These are phyloP conservation scores for Posidonia australis DNA, from an alignment of 106 monocot genomes.

Conservation along the genomic window DNA sequence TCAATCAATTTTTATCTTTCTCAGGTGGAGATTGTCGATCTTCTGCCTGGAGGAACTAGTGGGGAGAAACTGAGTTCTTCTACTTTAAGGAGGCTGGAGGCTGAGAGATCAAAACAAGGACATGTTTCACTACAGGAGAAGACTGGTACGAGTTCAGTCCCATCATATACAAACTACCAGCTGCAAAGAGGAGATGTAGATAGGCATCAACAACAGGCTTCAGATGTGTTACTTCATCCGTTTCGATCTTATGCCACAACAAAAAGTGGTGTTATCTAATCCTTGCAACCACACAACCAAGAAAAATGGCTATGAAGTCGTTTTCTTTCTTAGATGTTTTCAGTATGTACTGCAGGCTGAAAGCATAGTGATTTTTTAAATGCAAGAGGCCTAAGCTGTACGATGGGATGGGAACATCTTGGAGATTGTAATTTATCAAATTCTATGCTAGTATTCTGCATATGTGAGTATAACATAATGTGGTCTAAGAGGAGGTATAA, in stretches of 20 bases:
- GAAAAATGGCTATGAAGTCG: neutral
- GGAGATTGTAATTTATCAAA: no score
- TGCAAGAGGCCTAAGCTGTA: no score
- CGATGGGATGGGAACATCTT: no score
- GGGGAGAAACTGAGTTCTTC: conserved; percentile 62
- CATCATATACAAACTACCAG: neutral
- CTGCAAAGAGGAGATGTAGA: neutral
- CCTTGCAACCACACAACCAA: neutral
- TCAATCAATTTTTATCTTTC: neutral
- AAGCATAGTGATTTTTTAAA: no score
- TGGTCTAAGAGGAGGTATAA: no score
- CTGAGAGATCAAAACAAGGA: conserved; percentile 14
- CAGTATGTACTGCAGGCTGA: no score
- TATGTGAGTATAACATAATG: no score
- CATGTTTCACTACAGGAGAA: no score
- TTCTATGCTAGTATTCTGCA: no score
- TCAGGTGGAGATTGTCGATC: conserved; percentile 61
- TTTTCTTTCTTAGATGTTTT: no score
- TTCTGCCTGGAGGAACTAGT: conserved; percentile 28
- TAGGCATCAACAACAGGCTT: neutral
- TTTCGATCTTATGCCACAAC: neutral
- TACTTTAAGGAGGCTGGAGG: conserved; percentile 44
- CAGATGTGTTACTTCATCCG: neutral
- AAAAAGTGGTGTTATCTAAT: neutral
- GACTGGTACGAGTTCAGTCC: no score